Percentiles rank a stretch among this genome's conserved stretches.
Evolutionary conservation across 345 rosid genomes (phyloP).

Genomic region (Lagerstroemia speciosa): DNA sequence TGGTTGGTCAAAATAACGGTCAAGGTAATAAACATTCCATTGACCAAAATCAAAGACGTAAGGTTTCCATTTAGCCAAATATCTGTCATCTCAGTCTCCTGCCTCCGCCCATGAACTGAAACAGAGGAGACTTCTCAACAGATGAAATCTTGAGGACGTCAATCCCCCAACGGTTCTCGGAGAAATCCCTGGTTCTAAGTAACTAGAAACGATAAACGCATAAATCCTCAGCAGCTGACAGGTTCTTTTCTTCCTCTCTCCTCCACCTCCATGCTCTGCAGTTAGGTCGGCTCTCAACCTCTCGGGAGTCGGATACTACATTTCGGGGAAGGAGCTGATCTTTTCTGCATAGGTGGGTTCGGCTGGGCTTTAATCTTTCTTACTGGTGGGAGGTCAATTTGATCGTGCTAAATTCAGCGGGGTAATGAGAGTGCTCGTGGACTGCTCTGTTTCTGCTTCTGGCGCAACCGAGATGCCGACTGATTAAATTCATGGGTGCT

Average conservation of each 20-base stretch:
- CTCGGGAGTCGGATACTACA: slow-evolving; percentile 19
- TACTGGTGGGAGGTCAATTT: slow-evolving; percentile 50
- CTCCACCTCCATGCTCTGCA: too few species aligned
- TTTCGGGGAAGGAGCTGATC: slow-evolving; percentile 18
- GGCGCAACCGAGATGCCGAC: slow-evolving; percentile 25
- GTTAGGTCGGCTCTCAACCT: slow-evolving; percentile 17
- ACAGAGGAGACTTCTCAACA: too few species aligned
- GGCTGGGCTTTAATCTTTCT: slow-evolving; percentile 6
- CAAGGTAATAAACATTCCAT: too few species aligned
- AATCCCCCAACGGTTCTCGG: slow-evolving; percentile 30
- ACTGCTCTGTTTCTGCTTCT: slow-evolving; percentile 31
- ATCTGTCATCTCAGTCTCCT: too few species aligned
- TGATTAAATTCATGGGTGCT: slow-evolving; percentile 27
- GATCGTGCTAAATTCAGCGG: slow-evolving; percentile 32
- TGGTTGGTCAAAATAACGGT: too few species aligned
- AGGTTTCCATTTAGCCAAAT: too few species aligned
- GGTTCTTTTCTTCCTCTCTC: slow-evolving; percentile 41
- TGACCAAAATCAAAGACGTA: too few species aligned
- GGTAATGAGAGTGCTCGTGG: slow-evolving; percentile 26
- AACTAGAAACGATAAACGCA: slow-evolving; percentile 18
- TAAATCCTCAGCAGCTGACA: slow-evolving; percentile 30
- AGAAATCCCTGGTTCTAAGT: slow-evolving; percentile 51
- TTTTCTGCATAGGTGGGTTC: slow-evolving; percentile 7
- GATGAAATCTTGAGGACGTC: background rate
- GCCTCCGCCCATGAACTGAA: too few species aligned